These are phyloP conservation scores for Pinus albicaulis DNA, from an alignment of 75 land plant species.

Conservation along the genomic window DNA sequence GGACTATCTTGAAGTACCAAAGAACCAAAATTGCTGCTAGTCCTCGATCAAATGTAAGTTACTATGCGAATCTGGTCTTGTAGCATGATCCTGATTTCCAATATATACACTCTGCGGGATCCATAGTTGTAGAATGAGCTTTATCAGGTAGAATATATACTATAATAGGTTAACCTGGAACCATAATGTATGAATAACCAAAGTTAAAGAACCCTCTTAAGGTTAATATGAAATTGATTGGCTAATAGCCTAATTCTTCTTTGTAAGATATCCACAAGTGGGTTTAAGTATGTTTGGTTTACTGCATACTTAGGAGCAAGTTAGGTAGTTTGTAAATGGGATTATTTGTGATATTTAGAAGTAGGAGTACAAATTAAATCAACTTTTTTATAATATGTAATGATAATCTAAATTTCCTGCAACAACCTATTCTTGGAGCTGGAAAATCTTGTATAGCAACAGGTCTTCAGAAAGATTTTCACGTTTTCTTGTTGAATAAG, in stretches of 20 bases:
- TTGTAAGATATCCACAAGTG: not conserved
- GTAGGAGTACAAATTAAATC: no score
- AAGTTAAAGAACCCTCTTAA: not conserved
- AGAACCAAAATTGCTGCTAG: slow-evolving; percentile 62
- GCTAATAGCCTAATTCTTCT: not conserved
- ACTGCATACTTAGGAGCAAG: not conserved
- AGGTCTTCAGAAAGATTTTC: slow-evolving; percentile 6
- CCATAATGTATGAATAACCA: no score
- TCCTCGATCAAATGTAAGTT: slow-evolving; percentile 62
- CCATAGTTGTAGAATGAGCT: not conserved
- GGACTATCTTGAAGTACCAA: slow-evolving; percentile 89
- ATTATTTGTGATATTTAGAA: not conserved
- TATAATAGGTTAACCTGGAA: not conserved
- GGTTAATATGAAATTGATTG: not conserved
- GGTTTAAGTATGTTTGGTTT: not conserved
- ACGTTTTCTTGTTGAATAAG: slow-evolving; percentile 3
- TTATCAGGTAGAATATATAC: not conserved
- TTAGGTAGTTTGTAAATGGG: not conserved
- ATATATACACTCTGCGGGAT: not conserved
- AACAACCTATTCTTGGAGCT: not conserved
- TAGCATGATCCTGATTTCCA: not conserved
- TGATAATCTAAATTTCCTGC: not conserved
- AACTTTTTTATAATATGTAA: no score
- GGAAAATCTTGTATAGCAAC: not conserved
- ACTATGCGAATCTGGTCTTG: not conserved